Evolutionary conservation across 2,329 filamentous ascomycete genomes (phyloP).

Genomic region (Colletotrichum brevisporum): DNA sequence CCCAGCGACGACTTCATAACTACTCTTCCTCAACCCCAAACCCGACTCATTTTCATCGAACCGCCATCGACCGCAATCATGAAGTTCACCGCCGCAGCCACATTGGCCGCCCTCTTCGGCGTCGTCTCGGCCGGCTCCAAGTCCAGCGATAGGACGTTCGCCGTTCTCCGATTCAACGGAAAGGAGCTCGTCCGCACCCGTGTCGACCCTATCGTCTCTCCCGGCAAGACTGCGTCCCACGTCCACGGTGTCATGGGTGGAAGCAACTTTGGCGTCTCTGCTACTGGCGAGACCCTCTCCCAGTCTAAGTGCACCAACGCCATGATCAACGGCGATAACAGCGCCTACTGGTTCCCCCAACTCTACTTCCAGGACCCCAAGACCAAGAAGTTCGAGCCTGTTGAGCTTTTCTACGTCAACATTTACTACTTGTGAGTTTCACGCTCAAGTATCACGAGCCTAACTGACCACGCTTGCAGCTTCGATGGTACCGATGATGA

Average conservation of each 20-base stretch:
- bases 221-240: constrained; percentile 71
- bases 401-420: constrained; percentile 80
- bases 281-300: constrained; percentile 71
- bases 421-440: constrained; percentile 79
- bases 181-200: constrained; percentile 73
- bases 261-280: constrained; percentile 74
- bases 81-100: constrained; percentile 52
- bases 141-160: constrained; percentile 66
- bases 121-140: constrained; percentile 56
- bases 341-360: constrained; percentile 83
- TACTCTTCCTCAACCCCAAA: not conserved
- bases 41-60: not conserved
- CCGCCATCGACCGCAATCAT: constrained; percentile 45
- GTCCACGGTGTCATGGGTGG: constrained; percentile 81
- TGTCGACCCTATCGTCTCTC: constrained; percentile 77
- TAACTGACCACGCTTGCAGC: constrained; percentile 53
- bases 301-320: constrained; percentile 80
- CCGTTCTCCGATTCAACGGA: constrained; percentile 80
- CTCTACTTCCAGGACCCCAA: constrained; percentile 77
- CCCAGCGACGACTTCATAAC: constrained; percentile 16
- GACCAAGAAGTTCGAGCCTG: constrained; percentile 74
- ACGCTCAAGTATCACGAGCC: not conserved
- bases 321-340: constrained; percentile 76
- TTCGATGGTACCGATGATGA: constrained; percentile 76
- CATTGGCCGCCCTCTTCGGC: constrained; percentile 54